Evolutionary conservation across 2,329 filamentous ascomycete genomes (phyloP).

Genomic region (Trichophyton benhamiae): DNA sequence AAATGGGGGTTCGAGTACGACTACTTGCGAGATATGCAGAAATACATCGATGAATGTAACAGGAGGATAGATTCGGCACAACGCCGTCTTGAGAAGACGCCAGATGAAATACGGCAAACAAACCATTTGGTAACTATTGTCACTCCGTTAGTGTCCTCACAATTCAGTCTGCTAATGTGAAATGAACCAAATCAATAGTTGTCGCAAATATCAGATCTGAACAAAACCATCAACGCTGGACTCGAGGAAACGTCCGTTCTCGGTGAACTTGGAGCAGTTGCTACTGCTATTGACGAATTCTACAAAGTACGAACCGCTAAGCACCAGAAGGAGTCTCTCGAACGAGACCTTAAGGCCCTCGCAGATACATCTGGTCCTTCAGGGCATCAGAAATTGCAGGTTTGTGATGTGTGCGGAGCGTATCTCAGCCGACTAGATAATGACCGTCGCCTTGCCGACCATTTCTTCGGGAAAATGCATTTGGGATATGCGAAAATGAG

Average conservation of each 20-base stretch:
- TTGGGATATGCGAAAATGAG: constrained; percentile 96
- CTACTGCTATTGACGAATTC: constrained; percentile 72
- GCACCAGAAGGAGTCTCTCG: constrained; percentile 67
- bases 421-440: constrained; percentile 90
- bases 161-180: background rate
- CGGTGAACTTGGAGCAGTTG: constrained; percentile 68
- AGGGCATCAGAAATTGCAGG: constrained; percentile 94
- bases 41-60: constrained; percentile 96
- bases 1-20: constrained; percentile 89
- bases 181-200: constrained; percentile 35
- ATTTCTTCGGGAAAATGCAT: constrained; percentile 99
- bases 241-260: constrained; percentile 77
- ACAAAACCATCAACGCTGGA: constrained; percentile 64
- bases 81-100: constrained; percentile 85
- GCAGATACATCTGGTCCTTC: constrained; percentile 85
- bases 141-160: background rate
- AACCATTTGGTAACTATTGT: constrained; percentile 53
- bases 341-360: constrained; percentile 78
- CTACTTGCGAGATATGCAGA: constrained; percentile 89
- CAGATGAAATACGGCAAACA: constrained; percentile 92
- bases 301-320: constrained; percentile 72
- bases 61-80: constrained; percentile 83
- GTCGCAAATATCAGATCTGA: constrained; percentile 72
- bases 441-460: constrained; percentile 82
- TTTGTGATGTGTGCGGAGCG: constrained; percentile 95